A percentile compares a stretch with the other conserved stretches of the same genome.
phyloP scores from a whole-genome alignment of 2,329 filamentous ascomycete genomes.

The Trichocomaceae sp. region DNA sequence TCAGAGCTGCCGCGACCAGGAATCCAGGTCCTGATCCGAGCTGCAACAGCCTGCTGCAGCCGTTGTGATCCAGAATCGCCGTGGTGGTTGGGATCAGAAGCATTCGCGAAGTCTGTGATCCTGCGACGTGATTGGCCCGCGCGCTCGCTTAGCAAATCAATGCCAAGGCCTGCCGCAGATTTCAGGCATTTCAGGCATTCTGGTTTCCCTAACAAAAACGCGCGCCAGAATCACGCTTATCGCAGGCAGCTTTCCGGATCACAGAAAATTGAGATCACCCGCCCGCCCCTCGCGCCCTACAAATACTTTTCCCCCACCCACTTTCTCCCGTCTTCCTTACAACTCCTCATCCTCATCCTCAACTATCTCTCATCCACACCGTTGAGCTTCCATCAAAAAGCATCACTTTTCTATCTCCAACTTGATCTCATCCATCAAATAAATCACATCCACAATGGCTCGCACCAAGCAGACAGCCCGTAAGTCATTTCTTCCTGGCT shows the following conservation, averaged over 20 bases:
- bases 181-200: too few species aligned
- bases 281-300: slow-evolving; percentile 29
- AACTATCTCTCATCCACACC: slow-evolving; percentile 15
- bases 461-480: slow-evolving; percentile 49
- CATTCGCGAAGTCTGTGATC: slow-evolving; percentile 32
- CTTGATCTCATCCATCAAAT: slow-evolving; percentile 25
- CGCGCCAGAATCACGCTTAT: slow-evolving; percentile 27
- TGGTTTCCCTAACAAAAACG: slow-evolving; percentile 17
- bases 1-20: slow-evolving; percentile 15
- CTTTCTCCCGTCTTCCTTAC: slow-evolving; percentile 31
- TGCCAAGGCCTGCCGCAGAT: not conserved
- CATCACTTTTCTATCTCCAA: slow-evolving; percentile 27
- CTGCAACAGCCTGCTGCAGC: slow-evolving; percentile 15
- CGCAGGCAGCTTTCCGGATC: slow-evolving; percentile 28
- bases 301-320: slow-evolving; percentile 39
- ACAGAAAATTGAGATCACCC: slow-evolving; percentile 28
- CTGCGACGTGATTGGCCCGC: slow-evolving; percentile 30
- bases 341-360: slow-evolving; percentile 19
- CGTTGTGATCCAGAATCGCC: slow-evolving; percentile 15
- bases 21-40: slow-evolving; percentile 16
- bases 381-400: slow-evolving; percentile 25
- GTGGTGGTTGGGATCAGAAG: slow-evolving; percentile 32
- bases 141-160: slow-evolving; percentile 29
- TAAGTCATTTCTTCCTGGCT: slow-evolving; percentile 30
- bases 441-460: slow-evolving; percentile 37